These are phyloP conservation scores for Rubia peregrina DNA, from an alignment of 305 asterid genomes.

Conservation along the genomic window DNA sequence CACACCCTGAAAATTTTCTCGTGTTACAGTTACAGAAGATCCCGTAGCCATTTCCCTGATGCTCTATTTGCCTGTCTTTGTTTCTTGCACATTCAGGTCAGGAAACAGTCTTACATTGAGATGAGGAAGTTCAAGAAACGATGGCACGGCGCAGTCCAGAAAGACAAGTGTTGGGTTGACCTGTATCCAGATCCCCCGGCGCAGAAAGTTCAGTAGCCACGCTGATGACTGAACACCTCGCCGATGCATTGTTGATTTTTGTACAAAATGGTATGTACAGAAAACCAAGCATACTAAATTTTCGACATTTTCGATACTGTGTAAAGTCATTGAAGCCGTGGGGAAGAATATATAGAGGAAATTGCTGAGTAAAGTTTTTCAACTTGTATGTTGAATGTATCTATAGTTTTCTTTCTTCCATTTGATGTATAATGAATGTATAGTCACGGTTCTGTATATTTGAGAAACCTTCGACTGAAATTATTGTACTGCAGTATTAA, in stretches of 20 bases:
- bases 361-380: not conserved
- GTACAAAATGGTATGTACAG: conserved; percentile 14
- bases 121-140: conserved; percentile 54
- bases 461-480: not conserved
- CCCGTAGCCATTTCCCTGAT: not conserved
- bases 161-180: conserved; percentile 77
- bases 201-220: conserved; percentile 7
- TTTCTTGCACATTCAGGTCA: conserved; percentile 37
- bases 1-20: not conserved
- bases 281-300: not conserved
- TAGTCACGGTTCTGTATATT: conserved; percentile 2
- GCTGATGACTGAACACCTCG: not conserved
- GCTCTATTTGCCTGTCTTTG: not conserved
- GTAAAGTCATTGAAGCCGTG: conserved; percentile 7
- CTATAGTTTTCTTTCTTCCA: not conserved
- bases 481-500: too few species aligned
- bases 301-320: not conserved
- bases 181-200: conserved; percentile 30
- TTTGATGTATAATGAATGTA: not conserved
- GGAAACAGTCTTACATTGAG: conserved; percentile 52
- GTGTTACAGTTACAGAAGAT: not conserved
- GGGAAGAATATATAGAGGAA: not conserved
- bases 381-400: not conserved
- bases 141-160: conserved; percentile 59
- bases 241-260: not conserved